Conservation (phyloP, 2,329 filamentous ascomycete species). For the Xylariaceae sp. region DNA sequence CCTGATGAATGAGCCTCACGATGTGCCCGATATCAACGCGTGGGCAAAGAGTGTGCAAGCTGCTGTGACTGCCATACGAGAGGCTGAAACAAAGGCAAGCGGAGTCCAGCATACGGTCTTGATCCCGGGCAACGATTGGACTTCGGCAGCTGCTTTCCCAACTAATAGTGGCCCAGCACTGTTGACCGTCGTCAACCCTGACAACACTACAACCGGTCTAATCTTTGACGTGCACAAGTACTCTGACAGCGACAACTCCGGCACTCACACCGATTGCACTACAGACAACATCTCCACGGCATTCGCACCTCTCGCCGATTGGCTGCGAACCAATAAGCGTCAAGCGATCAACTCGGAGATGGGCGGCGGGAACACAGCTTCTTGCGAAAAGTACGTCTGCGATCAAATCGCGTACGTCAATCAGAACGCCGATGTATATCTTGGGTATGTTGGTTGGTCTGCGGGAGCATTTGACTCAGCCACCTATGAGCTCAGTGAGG, state of each 20-base stretch:
- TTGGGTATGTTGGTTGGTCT: conserved; percentile 26
- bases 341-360: conserved; percentile 35
- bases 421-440: conserved; percentile 25
- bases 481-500: conserved; percentile 21
- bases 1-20: conserved; percentile 54
- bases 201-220: conserved; percentile 38
- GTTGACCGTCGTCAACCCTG: conserved; percentile 39
- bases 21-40: conserved; percentile 35
- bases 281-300: conserved; percentile 31
- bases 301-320: conserved; percentile 33
- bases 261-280: conserved; percentile 30
- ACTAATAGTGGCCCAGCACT: conserved; percentile 37
- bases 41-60: conserved; percentile 50
- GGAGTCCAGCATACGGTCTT: conserved; percentile 39
- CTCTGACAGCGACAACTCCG: conserved; percentile 34
- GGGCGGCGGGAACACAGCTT: conserved; percentile 33
- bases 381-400: conserved; percentile 31
- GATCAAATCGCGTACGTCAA: conserved; percentile 31
- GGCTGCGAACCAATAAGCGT: conserved; percentile 32
- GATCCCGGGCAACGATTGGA: conserved; percentile 47
- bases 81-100: conserved; percentile 9
- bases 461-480: conserved; percentile 21
- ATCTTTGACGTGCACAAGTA: conserved; percentile 45
- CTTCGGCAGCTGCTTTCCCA: conserved; percentile 34
- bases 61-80: conserved; percentile 18